Conservation (phyloP, 495 filamentous ascomycete genomes). For the Chaetomium cochliodes region DNA sequence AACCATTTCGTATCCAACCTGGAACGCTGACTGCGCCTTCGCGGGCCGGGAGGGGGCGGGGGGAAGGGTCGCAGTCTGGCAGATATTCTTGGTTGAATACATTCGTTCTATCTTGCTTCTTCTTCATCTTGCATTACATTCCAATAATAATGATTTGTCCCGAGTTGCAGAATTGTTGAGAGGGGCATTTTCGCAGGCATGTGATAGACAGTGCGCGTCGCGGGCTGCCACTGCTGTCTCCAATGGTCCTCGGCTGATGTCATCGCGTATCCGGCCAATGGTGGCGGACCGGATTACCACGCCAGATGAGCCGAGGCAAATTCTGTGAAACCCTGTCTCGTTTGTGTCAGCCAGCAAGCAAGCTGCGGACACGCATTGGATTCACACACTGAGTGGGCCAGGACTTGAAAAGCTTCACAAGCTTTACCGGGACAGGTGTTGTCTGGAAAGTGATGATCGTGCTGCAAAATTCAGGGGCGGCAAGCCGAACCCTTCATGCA, state of each 20-base stretch:
- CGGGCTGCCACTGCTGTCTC: not conserved
- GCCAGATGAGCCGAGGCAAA: conserved; percentile 21
- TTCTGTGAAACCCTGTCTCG: not conserved
- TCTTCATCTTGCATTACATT: no score
- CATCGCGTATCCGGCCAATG: conserved; percentile 20
- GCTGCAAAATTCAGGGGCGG: not conserved
- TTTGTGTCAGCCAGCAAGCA: not conserved
- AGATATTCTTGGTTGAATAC: no score
- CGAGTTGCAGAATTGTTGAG: no score
- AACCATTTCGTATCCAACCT: no score
- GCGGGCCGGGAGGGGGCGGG: no score
- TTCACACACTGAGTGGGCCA: not conserved
- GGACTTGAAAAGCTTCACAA: not conserved
- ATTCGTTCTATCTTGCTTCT: no score
- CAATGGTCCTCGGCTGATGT: conserved; percentile 30
- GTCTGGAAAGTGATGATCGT: not conserved
- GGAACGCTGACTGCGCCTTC: not conserved
- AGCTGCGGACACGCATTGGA: conserved; percentile 1
- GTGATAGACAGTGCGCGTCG: conserved; percentile 7
- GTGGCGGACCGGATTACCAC: conserved; percentile 14
- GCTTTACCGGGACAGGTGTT: not conserved
- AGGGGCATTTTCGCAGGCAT: not conserved
- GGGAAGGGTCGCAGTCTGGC: not conserved
- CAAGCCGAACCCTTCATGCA: not conserved
- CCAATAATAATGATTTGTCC: no score